Conservation (phyloP, 192 early-diverging fungal species). For the Umbelopsis sp. region DNA sequence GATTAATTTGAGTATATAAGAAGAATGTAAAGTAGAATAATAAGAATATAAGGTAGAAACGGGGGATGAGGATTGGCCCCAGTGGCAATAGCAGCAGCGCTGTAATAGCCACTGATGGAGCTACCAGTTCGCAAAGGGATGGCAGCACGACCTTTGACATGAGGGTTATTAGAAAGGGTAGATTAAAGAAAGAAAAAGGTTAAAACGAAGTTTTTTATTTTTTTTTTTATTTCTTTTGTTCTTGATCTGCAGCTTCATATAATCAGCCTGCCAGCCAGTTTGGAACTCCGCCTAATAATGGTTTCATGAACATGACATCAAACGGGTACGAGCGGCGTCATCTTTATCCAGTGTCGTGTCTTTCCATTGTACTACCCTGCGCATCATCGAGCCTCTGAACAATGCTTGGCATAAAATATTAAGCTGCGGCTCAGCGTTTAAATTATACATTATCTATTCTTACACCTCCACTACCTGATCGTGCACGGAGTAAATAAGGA, state of each 20-base stretch:
- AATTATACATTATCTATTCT: too few relatives aligned
- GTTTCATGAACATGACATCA: background rate
- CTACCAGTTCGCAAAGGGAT: constrained; percentile 48
- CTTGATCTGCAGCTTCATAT: too few relatives aligned
- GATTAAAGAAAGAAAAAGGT: background rate
- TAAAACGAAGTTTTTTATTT: background rate
- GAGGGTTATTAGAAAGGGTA: background rate
- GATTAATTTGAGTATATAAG: constrained; percentile 48
- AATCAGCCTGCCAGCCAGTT: too few relatives aligned
- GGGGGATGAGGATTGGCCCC: constrained; percentile 49
- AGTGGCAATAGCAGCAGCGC: constrained; percentile 43
- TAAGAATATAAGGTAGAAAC: constrained; percentile 44
- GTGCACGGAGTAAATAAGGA: too few relatives aligned
- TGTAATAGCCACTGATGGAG: constrained; percentile 41
- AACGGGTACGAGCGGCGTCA: background rate
- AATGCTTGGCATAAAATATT: too few relatives aligned
- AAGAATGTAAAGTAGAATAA: constrained; percentile 49
- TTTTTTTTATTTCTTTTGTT: background rate
- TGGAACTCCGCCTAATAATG: background rate
- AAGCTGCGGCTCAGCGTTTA: too few relatives aligned
- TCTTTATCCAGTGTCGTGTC: background rate
- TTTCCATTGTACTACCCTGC: background rate
- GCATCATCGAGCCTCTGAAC: too few relatives aligned
- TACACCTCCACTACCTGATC: too few relatives aligned
- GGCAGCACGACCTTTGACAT: constrained; percentile 16